Evolutionary conservation across 441 rosid species (phyloP).

Genomic region (Pelargonium citronellum): DNA sequence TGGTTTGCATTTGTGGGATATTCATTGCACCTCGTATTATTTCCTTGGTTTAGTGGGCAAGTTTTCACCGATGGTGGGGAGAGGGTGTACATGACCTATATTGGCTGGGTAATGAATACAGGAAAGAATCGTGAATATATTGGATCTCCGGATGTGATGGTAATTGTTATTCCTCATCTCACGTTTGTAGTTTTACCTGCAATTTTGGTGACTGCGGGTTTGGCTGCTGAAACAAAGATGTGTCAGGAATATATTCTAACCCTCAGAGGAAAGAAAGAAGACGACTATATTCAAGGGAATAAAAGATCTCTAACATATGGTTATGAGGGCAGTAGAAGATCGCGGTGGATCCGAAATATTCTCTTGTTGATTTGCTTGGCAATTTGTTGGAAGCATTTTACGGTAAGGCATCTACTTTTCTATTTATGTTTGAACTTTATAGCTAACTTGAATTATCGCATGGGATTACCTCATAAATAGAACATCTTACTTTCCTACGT

Average conservation of each 20-base stretch:
- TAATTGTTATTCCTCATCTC: slow-evolving; percentile 76
- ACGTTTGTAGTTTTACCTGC: slow-evolving; percentile 58
- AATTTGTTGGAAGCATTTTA: slow-evolving; percentile 70
- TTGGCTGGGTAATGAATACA: slow-evolving; percentile 68
- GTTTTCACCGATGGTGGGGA: slow-evolving; percentile 50
- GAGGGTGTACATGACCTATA: slow-evolving; percentile 69
- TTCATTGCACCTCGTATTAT: slow-evolving; percentile 51
- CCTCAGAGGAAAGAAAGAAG: slow-evolving; percentile 62
- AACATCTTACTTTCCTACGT: no score
- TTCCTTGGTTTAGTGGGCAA: slow-evolving; percentile 75
- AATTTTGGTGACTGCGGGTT: slow-evolving; percentile 39
- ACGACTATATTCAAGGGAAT: slow-evolving; percentile 36
- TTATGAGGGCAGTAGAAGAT: slow-evolving; percentile 22
- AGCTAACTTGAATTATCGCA: no score
- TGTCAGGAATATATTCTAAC: slow-evolving; percentile 47
- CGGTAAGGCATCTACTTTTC: slow-evolving; percentile 34
- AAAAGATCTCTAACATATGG: slow-evolving; percentile 28
- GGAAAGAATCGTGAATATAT: slow-evolving; percentile 39
- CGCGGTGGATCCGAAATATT: slow-evolving; percentile 47
- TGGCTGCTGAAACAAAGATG: slow-evolving; percentile 63
- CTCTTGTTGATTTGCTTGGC: slow-evolving; percentile 53
- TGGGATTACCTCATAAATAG: no score
- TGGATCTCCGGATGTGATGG: slow-evolving; percentile 79
- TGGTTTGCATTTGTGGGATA: slow-evolving; percentile 68
- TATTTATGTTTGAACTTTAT: background rate